phyloP scores from a whole-genome alignment of 1,284 basidiomycete genomes.

The Phellopilus nigrolimitatus region DNA sequence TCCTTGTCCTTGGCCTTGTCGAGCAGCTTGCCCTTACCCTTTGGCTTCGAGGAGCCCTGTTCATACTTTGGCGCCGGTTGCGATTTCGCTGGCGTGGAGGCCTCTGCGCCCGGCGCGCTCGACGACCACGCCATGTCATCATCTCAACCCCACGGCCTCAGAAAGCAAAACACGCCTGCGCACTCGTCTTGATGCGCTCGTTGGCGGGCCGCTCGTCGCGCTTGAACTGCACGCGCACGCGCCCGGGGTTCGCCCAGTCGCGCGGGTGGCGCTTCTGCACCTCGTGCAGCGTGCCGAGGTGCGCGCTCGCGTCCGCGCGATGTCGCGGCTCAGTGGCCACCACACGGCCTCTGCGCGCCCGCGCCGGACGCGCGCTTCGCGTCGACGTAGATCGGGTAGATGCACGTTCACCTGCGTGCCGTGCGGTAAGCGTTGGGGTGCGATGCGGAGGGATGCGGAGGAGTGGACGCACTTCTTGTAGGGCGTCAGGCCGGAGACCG shows the following conservation, averaged over 20 bases:
- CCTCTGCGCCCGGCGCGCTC: conserved; percentile 22
- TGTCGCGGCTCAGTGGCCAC: conserved; percentile 92
- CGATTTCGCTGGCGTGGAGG: conserved; percentile 21
- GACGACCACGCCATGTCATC: conserved; percentile 8
- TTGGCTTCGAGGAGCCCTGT: conserved; percentile 34
- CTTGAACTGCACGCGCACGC: no score
- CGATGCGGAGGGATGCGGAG: no score
- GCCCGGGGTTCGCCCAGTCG: no score
- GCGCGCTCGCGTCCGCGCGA: conserved; percentile 78
- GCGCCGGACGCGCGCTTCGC: no score
- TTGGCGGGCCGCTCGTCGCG: no score
- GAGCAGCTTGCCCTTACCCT: conserved; percentile 29
- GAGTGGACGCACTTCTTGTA: no score
- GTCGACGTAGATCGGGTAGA: no score
- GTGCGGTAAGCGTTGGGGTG: no score
- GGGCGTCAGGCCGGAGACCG: no score
- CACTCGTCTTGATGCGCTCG: conserved; percentile 83
- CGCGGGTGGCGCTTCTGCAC: conserved; percentile 83
- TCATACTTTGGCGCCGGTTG: conserved; percentile 24
- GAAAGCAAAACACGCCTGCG: conserved; percentile 30
- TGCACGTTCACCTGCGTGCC: no score
- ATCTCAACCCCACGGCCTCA: neutral
- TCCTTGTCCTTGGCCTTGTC: conserved; percentile 20
- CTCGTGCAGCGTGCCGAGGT: conserved; percentile 79
- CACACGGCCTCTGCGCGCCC: conserved; percentile 81